Percentiles rank a stretch among this genome's conserved stretches.
These are phyloP conservation scores for Herpetomonas tarakana DNA, from an alignment of 208 protist genomes.

Conservation along the genomic window DNA sequence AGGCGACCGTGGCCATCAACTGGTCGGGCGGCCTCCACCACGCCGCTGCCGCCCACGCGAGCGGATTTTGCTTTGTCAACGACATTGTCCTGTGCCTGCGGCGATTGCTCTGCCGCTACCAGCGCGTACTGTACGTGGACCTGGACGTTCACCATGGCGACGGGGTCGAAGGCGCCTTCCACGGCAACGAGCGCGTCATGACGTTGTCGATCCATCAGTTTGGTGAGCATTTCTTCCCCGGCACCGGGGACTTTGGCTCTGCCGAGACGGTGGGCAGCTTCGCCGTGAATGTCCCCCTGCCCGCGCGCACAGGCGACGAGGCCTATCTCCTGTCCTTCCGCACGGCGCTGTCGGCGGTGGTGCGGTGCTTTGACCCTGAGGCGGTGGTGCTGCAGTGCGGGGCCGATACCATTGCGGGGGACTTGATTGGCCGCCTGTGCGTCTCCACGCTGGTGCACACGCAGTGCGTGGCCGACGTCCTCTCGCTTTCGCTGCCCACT, in stretches of 20 bases:
- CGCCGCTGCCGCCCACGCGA: slow-evolving; percentile 92
- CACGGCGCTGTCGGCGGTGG: slow-evolving; percentile 90
- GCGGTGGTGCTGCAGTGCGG: slow-evolving; percentile 99
- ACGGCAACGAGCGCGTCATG: slow-evolving; percentile 99
- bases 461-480: slow-evolving; percentile 95
- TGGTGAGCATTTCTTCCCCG: slow-evolving; percentile 97
- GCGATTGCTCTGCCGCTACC: slow-evolving; percentile 96
- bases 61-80: slow-evolving; percentile 99
- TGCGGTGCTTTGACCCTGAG: slow-evolving; percentile 96
- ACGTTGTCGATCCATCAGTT: slow-evolving; percentile 99
- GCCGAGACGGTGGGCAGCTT: slow-evolving; percentile 46
- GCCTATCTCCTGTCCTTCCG: slow-evolving; percentile 95
- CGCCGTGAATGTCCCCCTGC: slow-evolving; percentile 95
- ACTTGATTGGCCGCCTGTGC: slow-evolving; percentile 97
- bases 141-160: slow-evolving; percentile 99
- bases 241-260: slow-evolving; percentile 86
- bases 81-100: slow-evolving; percentile 99
- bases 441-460: slow-evolving; percentile 92
- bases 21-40: slow-evolving; percentile 99
- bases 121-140: slow-evolving; percentile 99
- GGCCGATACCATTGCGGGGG: slow-evolving; percentile 96
- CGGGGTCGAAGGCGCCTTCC: slow-evolving; percentile 99
- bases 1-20: slow-evolving; percentile 97
- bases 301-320: slow-evolving; percentile 94
- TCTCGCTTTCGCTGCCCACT: slow-evolving; percentile 91